These are phyloP conservation scores for Phytopythium litorale DNA, from an alignment of 352 stramenopile species.

Conservation along the genomic window DNA sequence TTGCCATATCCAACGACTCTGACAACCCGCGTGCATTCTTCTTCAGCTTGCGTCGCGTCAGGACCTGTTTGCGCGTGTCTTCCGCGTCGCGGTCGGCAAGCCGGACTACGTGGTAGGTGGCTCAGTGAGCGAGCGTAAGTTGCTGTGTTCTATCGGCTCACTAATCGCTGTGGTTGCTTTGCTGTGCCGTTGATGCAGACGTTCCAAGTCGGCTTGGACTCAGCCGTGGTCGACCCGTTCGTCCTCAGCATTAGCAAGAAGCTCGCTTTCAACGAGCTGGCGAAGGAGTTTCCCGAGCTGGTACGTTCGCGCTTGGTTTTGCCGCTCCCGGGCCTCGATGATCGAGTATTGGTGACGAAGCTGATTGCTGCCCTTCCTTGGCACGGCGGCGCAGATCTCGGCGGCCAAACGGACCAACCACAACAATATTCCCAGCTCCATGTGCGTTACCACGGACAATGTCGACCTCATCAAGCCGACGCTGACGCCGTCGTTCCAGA, in stretches of 20 bases:
- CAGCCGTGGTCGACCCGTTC: slow-evolving; percentile 56
- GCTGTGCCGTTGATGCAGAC: slow-evolving; percentile 25
- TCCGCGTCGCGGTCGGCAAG: slow-evolving; percentile 34
- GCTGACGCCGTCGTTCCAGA: slow-evolving; percentile 20
- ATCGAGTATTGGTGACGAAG: background rate
- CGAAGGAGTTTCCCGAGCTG: slow-evolving; percentile 68
- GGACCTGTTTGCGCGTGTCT: slow-evolving; percentile 60
- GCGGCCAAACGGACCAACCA: slow-evolving; percentile 55
- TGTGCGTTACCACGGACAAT: slow-evolving; percentile 63
- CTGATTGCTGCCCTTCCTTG: background rate
- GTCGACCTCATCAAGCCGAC: slow-evolving; percentile 58
- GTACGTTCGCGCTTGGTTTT: slow-evolving; percentile 17
- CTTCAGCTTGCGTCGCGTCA: slow-evolving; percentile 47
- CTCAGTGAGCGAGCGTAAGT: background rate
- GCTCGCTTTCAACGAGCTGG: slow-evolving; percentile 58
- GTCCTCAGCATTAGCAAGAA: slow-evolving; percentile 76
- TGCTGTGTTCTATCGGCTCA: too few relatives aligned
- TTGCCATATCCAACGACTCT: background rate
- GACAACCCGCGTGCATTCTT: background rate
- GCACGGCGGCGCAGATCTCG: slow-evolving; percentile 36
- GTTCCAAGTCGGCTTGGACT: slow-evolving; percentile 64
- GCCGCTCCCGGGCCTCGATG: too few relatives aligned
- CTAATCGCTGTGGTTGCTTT: background rate
- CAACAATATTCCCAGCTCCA: slow-evolving; percentile 52
- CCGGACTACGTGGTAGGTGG: slow-evolving; percentile 47